Base-by-base conservation (phyloP, 2,329 filamentous ascomycete genomes). In the Macrophomina tecta region DNA sequence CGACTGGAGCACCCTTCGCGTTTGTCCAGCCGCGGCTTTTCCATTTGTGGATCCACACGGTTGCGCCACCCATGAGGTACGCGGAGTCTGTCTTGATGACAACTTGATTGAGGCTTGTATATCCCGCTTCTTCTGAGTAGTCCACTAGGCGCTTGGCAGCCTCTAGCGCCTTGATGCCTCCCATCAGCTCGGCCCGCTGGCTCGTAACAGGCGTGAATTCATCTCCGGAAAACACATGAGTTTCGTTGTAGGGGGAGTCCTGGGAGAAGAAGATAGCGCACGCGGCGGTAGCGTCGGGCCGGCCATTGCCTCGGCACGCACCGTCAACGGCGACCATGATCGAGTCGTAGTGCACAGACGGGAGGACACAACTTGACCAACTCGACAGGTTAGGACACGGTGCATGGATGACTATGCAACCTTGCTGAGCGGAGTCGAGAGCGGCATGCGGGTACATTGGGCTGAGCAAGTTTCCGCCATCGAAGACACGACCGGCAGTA, bases 241-340 rank as follows among this genome's bases (percentile, higher is more conserved):
- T n/a, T n/a, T 18, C 14, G 12, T 58, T 58, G 9, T 45, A 58
- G n/a, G 38, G 7, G 3, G 55, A 58, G 5, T 12, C 12, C 3
- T 16, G 34, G 28, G 14, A 4, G n/a, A 58, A 45, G 55, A 5
- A 58, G n/a, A 45, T 8, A 18, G n/a, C 32, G 23, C 28, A 30
- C 23, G 34, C n/a, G 5, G 36, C 18, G 8, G 28, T 5, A 12
- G 55, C 9, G 14, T 42, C 12, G 12, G 55, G 55, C 36, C 23
- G 34, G n/a, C 55, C 55, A 28, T 58, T 58, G 16, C 55, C 28
- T 42, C 55, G 36, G 40, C 55, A 58, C n/a, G 36, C 55, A 30
- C 55, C 36, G 9, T 58, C 34, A 23, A 58, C 36, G n/a, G 55
- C 14, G n/a, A 58, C 28, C 1, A 58, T 38, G 55, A 58, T 18